phyloP scores from a whole-genome alignment of 371 early-diverging fungal species.

The Coemansia sp. region DNA sequence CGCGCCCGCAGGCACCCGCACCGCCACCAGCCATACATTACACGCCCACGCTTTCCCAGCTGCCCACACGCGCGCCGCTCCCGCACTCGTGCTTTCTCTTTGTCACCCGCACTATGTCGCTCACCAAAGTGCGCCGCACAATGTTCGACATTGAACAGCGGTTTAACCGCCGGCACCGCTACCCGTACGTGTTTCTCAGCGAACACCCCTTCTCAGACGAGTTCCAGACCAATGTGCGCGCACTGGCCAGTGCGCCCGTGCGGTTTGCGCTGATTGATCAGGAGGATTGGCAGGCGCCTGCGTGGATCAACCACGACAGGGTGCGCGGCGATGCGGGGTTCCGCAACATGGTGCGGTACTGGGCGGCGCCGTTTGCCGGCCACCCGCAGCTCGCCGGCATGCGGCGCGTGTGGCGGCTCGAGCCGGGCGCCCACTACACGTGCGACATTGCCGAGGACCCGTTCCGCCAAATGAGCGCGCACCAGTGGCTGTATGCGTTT shows the following conservation, averaged over 20 bases:
- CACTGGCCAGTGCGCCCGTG: conserved; percentile 54
- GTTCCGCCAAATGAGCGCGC: conserved; percentile 56
- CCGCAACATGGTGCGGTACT: conserved; percentile 59
- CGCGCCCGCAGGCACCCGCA: neutral
- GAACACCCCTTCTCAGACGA: conserved; percentile 75
- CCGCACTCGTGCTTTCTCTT: conserved; percentile 21
- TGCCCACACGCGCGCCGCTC: neutral
- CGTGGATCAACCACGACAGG: conserved; percentile 61
- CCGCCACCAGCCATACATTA: neutral
- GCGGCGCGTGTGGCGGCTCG: conserved; percentile 85
- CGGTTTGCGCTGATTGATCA: conserved; percentile 61
- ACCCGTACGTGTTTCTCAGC: conserved; percentile 91
- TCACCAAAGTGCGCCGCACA: conserved; percentile 52
- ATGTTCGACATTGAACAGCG: conserved; percentile 78
- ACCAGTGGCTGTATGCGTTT: conserved; percentile 56
- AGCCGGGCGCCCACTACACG: conserved; percentile 76
- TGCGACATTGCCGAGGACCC: conserved; percentile 76
- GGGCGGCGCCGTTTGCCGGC: conserved; percentile 70
- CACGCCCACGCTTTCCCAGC: conserved; percentile 2
- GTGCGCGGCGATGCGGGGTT: conserved; percentile 56
- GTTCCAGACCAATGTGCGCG: conserved; percentile 64
- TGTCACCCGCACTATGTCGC: conserved; percentile 22
- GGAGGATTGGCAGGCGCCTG: conserved; percentile 71
- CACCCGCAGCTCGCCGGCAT: conserved; percentile 66
- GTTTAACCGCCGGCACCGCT: conserved; percentile 80